Conservation (phyloP, 1,284 basidiomycete species). For the Cryptococcus amylolentus region DNA sequence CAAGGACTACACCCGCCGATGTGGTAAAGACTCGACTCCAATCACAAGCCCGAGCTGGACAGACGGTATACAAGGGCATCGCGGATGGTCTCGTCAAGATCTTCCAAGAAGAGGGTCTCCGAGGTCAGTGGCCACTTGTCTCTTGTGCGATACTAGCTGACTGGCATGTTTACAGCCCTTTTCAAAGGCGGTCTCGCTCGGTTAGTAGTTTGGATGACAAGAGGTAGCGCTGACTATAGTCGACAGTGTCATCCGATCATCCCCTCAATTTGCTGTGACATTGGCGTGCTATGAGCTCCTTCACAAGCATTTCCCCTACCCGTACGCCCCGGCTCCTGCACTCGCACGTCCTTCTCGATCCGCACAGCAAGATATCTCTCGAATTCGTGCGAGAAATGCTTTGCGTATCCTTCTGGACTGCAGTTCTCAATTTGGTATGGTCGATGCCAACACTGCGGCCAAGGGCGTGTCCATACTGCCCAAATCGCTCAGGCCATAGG, state of each 20-base stretch:
- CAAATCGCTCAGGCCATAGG: slow-evolving; percentile 18
- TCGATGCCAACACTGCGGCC: slow-evolving; percentile 24
- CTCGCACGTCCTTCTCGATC: slow-evolving; percentile 61
- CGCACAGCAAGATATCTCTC: slow-evolving; percentile 74
- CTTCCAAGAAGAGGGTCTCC: slow-evolving; percentile 54
- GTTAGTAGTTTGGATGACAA: slow-evolving; percentile 55
- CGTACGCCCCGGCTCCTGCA: slow-evolving; percentile 59
- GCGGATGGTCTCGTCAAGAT: slow-evolving; percentile 87
- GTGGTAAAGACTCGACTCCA: slow-evolving; percentile 99
- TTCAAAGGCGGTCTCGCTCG: slow-evolving; percentile 96
- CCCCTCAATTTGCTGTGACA: slow-evolving; percentile 80
- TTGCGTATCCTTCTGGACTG: slow-evolving; percentile 57
- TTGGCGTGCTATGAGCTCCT: slow-evolving; percentile 83
- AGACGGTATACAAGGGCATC: slow-evolving; percentile 89
- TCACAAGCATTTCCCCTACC: slow-evolving; percentile 71
- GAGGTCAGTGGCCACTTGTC: background rate
- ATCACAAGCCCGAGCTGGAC: slow-evolving; percentile 88
- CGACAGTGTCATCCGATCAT: slow-evolving; percentile 30
- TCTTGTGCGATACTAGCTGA: background rate
- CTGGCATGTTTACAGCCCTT: slow-evolving; percentile 56
- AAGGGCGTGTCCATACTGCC: slow-evolving; percentile 31
- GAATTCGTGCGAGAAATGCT: slow-evolving; percentile 87
- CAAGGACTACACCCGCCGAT: slow-evolving; percentile 55
- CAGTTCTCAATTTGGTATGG: slow-evolving; percentile 46
- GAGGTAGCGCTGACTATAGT: background rate